Base-by-base conservation (phyloP, 768 basidiomycete species). In the Lentinula sp. region DNA sequence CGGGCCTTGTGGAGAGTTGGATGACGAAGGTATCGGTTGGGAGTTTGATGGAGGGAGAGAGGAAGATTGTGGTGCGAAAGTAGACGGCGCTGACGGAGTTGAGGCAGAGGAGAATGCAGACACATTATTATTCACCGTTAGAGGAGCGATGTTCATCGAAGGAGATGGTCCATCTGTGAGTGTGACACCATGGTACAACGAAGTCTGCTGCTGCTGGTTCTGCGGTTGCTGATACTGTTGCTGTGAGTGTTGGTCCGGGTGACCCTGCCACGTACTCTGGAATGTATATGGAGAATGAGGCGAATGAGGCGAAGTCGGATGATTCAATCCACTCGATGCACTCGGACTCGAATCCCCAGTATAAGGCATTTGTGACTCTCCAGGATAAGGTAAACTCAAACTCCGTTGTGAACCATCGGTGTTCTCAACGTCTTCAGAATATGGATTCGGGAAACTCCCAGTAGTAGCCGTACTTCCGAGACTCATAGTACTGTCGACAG, bases 391-490 rank as follows among this genome's bases (percentile, higher is more conserved):
- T 28, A 28, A 28, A 28, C 28, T 28, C 28, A 3, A 28, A 28
- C 28, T 28, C 28, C 28, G 28, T 28, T 28, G 1, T 28, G 28
- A 3, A 28, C 28, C 28, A 10, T 23, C 50, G 32, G 53, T 6
- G 12, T 4, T 23, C 10, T 9, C n/a, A 56, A 37, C 9, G 28
- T 37, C 12, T 18, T 23, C n/a, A 4, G 37, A 5, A 49, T 59
- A 59, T 12, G 57, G 57, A 20, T 59, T 59, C 4, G 57, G 57
- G 4, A 59, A 36, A 49, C 57, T 59, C 4, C 41, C 46, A 6
- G 43, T n/a, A 16, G 56, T 57, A 4, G n/a, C 57, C 33, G 45
- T 39, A 35, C 53, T 46, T 16, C 45, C 45, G 12, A 46, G 10
- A 46, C 45, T 56, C 35, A n/a, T 10, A 9, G 37, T 7, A n/a